These are phyloP conservation scores for Macrolepiota fuliginosa DNA, from an alignment of 768 basidiomycete species.

Conservation along the genomic window DNA sequence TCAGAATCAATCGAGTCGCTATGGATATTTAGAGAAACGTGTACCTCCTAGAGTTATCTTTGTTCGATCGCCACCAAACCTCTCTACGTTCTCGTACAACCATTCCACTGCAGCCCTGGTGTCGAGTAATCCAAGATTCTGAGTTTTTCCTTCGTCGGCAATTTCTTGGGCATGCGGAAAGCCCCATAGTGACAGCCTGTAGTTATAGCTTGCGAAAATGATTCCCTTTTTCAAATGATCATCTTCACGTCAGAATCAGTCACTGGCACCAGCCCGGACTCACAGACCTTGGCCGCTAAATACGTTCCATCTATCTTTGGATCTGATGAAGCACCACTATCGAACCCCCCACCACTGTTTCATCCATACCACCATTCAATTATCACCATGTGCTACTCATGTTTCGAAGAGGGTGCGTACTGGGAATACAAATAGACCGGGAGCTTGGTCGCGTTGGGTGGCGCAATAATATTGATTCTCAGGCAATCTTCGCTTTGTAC, in stretches of 20 bases:
- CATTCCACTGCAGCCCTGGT: slow-evolving; percentile 43
- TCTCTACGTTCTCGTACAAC: slow-evolving; percentile 38
- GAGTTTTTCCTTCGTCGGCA: slow-evolving; percentile 27
- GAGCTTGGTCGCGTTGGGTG: slow-evolving; percentile 28
- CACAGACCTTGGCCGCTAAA: slow-evolving; percentile 25
- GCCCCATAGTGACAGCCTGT: slow-evolving; percentile 34
- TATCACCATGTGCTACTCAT: not conserved
- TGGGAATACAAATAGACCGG: slow-evolving; percentile 29
- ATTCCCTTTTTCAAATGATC: slow-evolving; percentile 22
- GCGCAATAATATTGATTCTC: slow-evolving; percentile 40
- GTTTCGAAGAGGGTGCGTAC: slow-evolving; percentile 15
- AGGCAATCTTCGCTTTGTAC: slow-evolving; percentile 41
- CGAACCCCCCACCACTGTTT: slow-evolving; percentile 32
- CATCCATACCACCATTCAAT: not conserved
- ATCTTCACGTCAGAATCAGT: not conserved
- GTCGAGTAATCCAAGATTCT: slow-evolving; percentile 52
- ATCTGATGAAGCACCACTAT: slow-evolving; percentile 33
- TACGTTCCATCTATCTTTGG: slow-evolving; percentile 33
- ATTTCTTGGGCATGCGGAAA: slow-evolving; percentile 40
- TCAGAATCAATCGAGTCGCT: not conserved
- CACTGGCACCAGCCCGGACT: not conserved
- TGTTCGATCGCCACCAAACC: slow-evolving; percentile 42
- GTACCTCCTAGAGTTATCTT: slow-evolving; percentile 43
- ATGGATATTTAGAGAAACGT: not conserved
- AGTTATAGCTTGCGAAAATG: slow-evolving; percentile 33